A percentile compares a stretch with the other conserved stretches of the same genome.
Evolutionary conservation across 345 rosid species (phyloP).

Genomic region (Lumnitzera racemosa): DNA sequence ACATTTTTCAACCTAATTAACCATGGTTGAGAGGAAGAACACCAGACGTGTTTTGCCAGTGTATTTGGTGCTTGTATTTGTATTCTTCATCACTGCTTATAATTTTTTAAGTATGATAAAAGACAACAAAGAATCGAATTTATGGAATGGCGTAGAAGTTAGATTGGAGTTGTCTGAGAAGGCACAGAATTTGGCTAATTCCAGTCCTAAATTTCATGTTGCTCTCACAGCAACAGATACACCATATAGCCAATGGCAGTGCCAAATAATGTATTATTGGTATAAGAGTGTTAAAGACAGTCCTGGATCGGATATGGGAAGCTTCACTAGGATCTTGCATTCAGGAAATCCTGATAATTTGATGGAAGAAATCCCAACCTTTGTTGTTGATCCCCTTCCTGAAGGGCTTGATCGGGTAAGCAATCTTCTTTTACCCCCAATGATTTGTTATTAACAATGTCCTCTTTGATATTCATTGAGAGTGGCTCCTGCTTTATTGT

Average conservation of each 20-base stretch:
- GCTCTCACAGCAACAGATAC: constrained; percentile 66
- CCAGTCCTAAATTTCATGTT: constrained; percentile 41
- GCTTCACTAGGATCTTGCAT: constrained; percentile 69
- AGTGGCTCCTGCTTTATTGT: too few relatives aligned
- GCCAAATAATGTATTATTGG: constrained; percentile 73
- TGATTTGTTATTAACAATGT: neutral
- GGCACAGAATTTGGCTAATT: constrained; percentile 8
- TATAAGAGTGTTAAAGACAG: constrained; percentile 51
- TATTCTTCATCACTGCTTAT: constrained; percentile 47
- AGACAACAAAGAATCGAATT: constrained; percentile 19
- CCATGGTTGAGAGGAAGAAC: constrained; percentile 36
- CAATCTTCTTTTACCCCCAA: constrained; percentile 1
- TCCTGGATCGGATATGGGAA: constrained; percentile 79
- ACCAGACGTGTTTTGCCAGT: constrained; percentile 42
- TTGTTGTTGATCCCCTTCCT: constrained; percentile 75
- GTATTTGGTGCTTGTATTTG: constrained; percentile 39
- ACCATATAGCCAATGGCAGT: constrained; percentile 78
- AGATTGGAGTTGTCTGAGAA: constrained; percentile 17
- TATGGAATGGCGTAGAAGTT: constrained; percentile 7
- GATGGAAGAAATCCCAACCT: constrained; percentile 67
- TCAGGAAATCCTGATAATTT: constrained; percentile 61
- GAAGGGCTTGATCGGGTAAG: constrained; percentile 70
- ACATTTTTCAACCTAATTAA: too few relatives aligned
- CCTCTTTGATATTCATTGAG: too few relatives aligned
- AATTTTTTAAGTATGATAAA: constrained; percentile 38